Base-by-base conservation (phyloP, 352 stramenopile genomes). In the Thraustochytrium sp. region DNA sequence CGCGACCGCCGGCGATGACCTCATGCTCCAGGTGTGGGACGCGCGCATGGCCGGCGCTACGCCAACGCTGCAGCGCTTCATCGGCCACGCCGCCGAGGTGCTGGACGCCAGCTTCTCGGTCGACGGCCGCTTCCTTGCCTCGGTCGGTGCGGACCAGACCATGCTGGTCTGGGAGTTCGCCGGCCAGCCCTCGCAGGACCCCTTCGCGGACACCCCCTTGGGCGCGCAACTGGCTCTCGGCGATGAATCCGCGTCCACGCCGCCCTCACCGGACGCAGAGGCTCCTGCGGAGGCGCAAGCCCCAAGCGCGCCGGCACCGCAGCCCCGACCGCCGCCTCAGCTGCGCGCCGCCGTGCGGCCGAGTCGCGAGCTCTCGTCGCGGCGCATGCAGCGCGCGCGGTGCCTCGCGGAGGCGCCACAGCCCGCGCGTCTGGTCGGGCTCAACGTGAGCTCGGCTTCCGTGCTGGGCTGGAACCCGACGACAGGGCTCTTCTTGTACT, bases 11-110 rank as follows among this genome's bases (percentile, higher is more conserved):
- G 68, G 68, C 9, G 76, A 44, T 72, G 68, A 80, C 42, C 11
- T 34, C 68, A 80, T 80, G 68, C 5, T 80, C 9, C 68, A 80
- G 8, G 38, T 80, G 5, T 80, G 68, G 68, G 68, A 80, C 31
- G 48, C 31, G 18, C 31, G 40, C 9, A 40, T 80, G 51, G 13
- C 44, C 37, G 48, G 68, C 23, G 37, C 31, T 3, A 38, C 68
- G 48, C 68, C 68, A 18, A 55, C 44, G 0, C 16, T 80, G 2
- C 68, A 80, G 68, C 42, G 49, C 11, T 80, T 80, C 26, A 42
- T 80, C 31, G 68, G 68, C 13, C 68, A 80, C 51, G 31, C 68
- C 5, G 26, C 44, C 16, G 36, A 46, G n/a, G 46, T 80, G 18
- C 40, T 31, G 9, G 68, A 80, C 26, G n/a, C 40, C 42, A 51